Conservation (phyloP, 352 stramenopile species). For the Elongisporangium anandrum region DNA sequence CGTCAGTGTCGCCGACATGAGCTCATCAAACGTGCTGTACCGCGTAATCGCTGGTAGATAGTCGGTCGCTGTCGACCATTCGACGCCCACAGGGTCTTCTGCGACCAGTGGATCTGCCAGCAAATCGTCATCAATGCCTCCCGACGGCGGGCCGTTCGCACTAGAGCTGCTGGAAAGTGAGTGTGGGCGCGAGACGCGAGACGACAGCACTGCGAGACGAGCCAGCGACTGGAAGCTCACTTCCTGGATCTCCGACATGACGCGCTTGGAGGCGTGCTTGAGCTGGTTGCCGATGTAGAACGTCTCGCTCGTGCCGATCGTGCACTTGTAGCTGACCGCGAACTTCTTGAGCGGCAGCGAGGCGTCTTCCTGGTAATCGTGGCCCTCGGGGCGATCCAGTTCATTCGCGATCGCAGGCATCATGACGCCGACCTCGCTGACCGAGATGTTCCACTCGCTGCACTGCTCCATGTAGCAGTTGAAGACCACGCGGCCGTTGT, state of each 20-base stretch:
- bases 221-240: constrained; percentile 86
- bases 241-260: constrained; percentile 79
- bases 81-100: constrained; percentile 72
- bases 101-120: constrained; percentile 48
- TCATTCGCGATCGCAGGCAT: constrained; percentile 88
- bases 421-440: constrained; percentile 86
- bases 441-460: constrained; percentile 86
- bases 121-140: constrained; percentile 41
- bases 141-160: constrained; percentile 46
- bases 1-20: constrained; percentile 86
- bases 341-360: constrained; percentile 87
- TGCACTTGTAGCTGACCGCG: constrained; percentile 88
- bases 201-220: constrained; percentile 76
- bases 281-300: constrained; percentile 85
- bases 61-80: constrained; percentile 64
- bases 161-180: not conserved
- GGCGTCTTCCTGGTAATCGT: constrained; percentile 88
- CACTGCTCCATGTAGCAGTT: constrained; percentile 92
- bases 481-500: constrained; percentile 87
- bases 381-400: constrained; percentile 81
- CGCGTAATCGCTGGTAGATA: constrained; percentile 78
- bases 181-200: constrained; percentile 54
- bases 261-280: constrained; percentile 72
- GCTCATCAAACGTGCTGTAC: constrained; percentile 88
- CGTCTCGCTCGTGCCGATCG: constrained; percentile 80